Evolutionary conservation across 306 rosid genomes (phyloP).

Genomic region (Casuarina glauca): DNA sequence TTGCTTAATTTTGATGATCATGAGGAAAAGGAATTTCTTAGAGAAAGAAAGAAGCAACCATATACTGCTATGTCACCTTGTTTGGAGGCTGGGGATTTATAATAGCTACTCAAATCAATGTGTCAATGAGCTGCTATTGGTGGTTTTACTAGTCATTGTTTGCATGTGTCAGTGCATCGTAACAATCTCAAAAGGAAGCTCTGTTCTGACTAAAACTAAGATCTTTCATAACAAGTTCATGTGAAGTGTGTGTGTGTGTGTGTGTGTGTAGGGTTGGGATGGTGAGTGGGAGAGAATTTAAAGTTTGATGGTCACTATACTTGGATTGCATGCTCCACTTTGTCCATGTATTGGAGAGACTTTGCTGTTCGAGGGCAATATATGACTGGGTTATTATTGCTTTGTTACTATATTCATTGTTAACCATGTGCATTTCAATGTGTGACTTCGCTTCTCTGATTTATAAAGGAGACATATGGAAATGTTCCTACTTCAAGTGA

Average conservation of each 20-base stretch:
- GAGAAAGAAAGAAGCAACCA: neutral
- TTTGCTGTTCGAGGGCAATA: neutral
- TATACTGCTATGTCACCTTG: neutral
- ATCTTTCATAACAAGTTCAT: neutral
- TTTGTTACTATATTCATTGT: neutral
- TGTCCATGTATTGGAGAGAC: neutral
- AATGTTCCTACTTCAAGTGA: constrained; percentile 61
- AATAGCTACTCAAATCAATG: neutral
- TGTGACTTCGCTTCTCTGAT: constrained; percentile 24
- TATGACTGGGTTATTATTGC: constrained; percentile 2
- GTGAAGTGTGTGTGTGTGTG: neutral
- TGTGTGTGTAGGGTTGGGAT: neutral
- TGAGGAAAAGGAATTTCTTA: neutral
- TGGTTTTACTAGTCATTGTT: neutral
- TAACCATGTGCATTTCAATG: constrained; percentile 9
- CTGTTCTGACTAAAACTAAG: neutral
- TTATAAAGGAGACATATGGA: constrained; percentile 68
- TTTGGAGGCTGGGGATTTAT: neutral
- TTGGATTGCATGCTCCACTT: neutral
- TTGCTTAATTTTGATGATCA: neutral
- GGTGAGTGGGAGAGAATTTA: neutral
- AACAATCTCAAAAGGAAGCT: neutral
- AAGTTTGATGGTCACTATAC: neutral
- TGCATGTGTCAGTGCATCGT: neutral
- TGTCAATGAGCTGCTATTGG: neutral